Conservation (phyloP, 1,284 basidiomycete genomes). For the Abortiporus biennis region DNA sequence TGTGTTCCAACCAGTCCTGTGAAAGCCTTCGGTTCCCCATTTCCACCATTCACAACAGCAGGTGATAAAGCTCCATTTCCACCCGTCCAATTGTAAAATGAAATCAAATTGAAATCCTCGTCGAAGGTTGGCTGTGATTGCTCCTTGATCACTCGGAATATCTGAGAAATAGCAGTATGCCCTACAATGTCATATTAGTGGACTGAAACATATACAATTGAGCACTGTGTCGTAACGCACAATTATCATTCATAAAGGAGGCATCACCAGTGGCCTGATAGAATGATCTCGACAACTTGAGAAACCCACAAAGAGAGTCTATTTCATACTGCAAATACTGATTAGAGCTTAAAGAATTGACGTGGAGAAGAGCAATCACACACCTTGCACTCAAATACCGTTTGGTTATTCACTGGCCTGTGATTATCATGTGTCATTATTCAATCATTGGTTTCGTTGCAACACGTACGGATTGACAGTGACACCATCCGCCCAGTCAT, state of each 20-base stretch:
- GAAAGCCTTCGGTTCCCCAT: conserved; percentile 62
- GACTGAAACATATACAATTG: conserved; percentile 1
- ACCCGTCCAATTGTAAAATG: conserved; percentile 78
- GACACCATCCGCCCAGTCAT: conserved; percentile 60
- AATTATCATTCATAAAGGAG: conserved; percentile 67
- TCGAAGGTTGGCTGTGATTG: conserved; percentile 72
- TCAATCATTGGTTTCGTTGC: too few relatives aligned
- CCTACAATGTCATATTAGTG: conserved; percentile 34
- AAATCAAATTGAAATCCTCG: conserved; percentile 62
- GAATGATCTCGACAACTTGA: conserved; percentile 71
- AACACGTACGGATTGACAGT: conserved; percentile 59
- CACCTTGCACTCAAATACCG: conserved; percentile 77
- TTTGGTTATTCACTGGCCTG: conserved; percentile 61
- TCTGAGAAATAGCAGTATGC: conserved; percentile 62
- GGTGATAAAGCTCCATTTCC: conserved; percentile 56
- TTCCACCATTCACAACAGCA: conserved; percentile 57
- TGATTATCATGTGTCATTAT: conserved; percentile 5
- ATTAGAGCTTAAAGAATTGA: conserved; percentile 1
- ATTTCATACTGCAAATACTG: conserved; percentile 53
- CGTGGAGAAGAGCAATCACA: not conserved
- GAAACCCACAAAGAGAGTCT: conserved; percentile 69
- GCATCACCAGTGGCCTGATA: conserved; percentile 62
- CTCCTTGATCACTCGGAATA: conserved; percentile 70
- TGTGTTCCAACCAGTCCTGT: conserved; percentile 65
- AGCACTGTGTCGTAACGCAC: conserved; percentile 30